phyloP scores from a whole-genome alignment of 495 filamentous ascomycete species.

The Penicillium soppii region DNA sequence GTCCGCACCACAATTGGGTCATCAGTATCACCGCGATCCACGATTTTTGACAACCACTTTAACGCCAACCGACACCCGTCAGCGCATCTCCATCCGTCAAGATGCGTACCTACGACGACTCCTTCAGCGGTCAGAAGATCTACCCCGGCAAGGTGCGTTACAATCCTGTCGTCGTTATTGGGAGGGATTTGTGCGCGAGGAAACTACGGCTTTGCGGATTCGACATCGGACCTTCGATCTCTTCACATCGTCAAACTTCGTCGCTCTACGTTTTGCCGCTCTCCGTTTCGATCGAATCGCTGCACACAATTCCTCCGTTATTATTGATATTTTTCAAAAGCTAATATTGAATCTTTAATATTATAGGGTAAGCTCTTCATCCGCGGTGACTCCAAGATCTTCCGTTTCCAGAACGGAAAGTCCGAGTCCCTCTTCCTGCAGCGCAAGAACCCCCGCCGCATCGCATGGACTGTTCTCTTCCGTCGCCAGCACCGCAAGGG shows the following conservation, averaged over 20 bases:
- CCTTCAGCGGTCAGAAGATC: conserved; percentile 96
- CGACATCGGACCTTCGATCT: conserved; percentile 11
- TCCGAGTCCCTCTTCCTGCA: conserved; percentile 99
- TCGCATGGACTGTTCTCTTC: conserved; percentile 97
- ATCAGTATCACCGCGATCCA: conserved; percentile 38
- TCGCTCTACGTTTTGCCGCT: neutral
- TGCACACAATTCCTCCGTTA: conserved; percentile 4
- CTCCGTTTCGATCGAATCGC: neutral
- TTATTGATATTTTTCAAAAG: conserved; percentile 5
- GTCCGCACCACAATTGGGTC: conserved; percentile 51
- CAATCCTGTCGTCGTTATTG: conserved; percentile 16
- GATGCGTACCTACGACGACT: conserved; percentile 98
- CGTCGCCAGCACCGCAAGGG: conserved; percentile 99
- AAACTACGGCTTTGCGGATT: conserved; percentile 18
- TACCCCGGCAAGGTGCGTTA: conserved; percentile 95
- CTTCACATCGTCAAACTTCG: neutral
- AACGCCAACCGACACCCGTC: conserved; percentile 51
- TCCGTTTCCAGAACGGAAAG: conserved; percentile 99
- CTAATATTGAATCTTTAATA: conserved; percentile 33
- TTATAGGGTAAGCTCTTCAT: conserved; percentile 95
- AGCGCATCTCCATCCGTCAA: conserved; percentile 60
- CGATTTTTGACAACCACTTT: conserved; percentile 49
- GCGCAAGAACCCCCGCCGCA: conserved; percentile 99
- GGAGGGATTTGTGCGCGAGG: conserved; percentile 18
- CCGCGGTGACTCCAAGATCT: conserved; percentile 99